Percentiles rank a stretch among this genome's conserved stretches.
Evolutionary conservation across 2,329 filamentous ascomycete genomes (phyloP).

Genomic region (Simplicillium sp.): DNA sequence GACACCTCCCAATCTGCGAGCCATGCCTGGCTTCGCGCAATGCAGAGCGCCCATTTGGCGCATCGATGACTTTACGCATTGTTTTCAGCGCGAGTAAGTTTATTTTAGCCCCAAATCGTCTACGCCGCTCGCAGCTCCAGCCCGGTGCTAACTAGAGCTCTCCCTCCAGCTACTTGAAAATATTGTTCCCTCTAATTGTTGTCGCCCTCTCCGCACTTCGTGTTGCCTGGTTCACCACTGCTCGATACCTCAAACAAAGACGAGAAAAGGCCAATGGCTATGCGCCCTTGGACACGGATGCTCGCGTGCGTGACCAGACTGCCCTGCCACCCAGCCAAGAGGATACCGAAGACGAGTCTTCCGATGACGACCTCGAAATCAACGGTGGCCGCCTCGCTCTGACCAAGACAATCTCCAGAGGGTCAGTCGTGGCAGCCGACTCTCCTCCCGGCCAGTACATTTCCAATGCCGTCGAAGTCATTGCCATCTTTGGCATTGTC

Average conservation of each 20-base stretch:
- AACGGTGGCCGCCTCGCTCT: conserved; percentile 47
- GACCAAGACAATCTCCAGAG: conserved; percentile 50
- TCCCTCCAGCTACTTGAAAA: conserved; percentile 29
- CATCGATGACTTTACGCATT: not conserved
- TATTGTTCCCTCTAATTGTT: conserved; percentile 66
- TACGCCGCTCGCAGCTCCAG: too few relatives aligned
- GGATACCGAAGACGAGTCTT: conserved; percentile 17
- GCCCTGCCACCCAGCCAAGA: conserved; percentile 38
- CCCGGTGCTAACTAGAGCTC: conserved; percentile 3
- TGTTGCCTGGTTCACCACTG: conserved; percentile 49
- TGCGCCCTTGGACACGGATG: conserved; percentile 38
- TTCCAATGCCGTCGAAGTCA: conserved; percentile 63
- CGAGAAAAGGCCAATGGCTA: conserved; percentile 46
- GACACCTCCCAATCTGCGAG: not conserved
- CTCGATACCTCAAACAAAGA: conserved; percentile 32
- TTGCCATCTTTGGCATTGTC: conserved; percentile 64
- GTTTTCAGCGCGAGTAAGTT: not conserved
- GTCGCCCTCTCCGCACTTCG: conserved; percentile 61
- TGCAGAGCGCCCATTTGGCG: not conserved
- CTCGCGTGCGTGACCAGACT: conserved; percentile 36
- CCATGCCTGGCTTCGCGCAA: not conserved
- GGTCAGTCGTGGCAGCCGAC: conserved; percentile 62
- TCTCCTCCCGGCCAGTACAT: conserved; percentile 64
- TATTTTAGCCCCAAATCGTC: too few relatives aligned
- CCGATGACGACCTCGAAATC: conserved; percentile 43